phyloP scores from a whole-genome alignment of 83 land plant species.

The Picea abies region DNA sequence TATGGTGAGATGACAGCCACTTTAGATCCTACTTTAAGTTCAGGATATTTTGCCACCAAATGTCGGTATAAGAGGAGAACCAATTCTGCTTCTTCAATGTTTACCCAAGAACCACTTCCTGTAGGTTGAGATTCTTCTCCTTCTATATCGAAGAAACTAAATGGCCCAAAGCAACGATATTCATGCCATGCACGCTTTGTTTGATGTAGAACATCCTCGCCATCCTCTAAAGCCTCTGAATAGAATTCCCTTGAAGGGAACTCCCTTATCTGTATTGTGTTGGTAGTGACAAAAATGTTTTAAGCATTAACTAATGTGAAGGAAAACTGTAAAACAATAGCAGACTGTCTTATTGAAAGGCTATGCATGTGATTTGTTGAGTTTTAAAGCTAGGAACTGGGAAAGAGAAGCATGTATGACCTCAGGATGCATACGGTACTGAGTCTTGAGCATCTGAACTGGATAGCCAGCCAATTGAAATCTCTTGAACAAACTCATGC shows the following conservation, averaged over 20 bases:
- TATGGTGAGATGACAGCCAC: slow-evolving; percentile 93
- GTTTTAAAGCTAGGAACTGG: slow-evolving; percentile 7
- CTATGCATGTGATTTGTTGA: background rate
- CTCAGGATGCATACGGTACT: slow-evolving; percentile 99
- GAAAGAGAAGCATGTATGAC: slow-evolving; percentile 26
- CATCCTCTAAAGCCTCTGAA: slow-evolving; percentile 73
- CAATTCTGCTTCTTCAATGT: slow-evolving; percentile 86
- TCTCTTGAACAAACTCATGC: slow-evolving; percentile 88
- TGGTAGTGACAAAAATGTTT: background rate
- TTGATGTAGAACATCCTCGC: slow-evolving; percentile 48
- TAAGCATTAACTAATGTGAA: background rate
- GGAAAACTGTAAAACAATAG: background rate
- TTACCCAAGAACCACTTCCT: slow-evolving; percentile 90
- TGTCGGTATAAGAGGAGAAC: slow-evolving; percentile 64
- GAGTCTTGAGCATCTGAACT: slow-evolving; percentile 90
- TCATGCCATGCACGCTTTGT: slow-evolving; percentile 85
- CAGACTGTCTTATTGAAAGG: background rate
- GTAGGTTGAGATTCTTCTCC: slow-evolving; percentile 81
- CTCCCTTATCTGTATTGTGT: slow-evolving; percentile 68
- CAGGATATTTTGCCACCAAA: slow-evolving; percentile 59
- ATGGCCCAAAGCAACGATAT: slow-evolving; percentile 92
- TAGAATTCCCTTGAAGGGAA: slow-evolving; percentile 97
- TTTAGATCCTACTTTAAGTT: slow-evolving; percentile 64
- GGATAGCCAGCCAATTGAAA: slow-evolving; percentile 97
- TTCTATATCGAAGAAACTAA: slow-evolving; percentile 87